Evolutionary conservation across 1,139 yeast genomes (phyloP), one percentile per base, ranked within the genome.

Genomic region (Taphrina communis): DNA sequence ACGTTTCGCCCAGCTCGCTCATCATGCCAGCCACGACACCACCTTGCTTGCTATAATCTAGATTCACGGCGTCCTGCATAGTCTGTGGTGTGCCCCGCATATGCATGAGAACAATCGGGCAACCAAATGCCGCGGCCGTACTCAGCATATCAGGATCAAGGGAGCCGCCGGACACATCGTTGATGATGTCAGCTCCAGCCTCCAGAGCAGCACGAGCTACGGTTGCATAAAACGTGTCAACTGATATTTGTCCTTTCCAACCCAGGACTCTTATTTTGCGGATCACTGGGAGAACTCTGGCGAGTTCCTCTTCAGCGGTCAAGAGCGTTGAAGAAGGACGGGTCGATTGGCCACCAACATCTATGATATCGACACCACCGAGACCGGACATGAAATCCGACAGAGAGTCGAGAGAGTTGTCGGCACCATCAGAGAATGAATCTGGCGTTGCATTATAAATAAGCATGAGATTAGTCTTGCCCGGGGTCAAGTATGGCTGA

Each of bases 291-390:
- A 90, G 76, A 0, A 92, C 89, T 55, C 98, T 80, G 0, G 74
- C 73, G 46, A 88, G 73, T 72, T 87, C 92, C 58, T 81, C 83
- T 5, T 78, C 81, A 31, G 80, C 82, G 1, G 84, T 75, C 0
- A 89, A 88, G 69, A 85, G 90, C 0, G 74, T 75, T 1, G 95
- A 85, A 1, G 91, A 90, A 0, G 98, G 98, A 68, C 95, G 82
- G 0, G 98, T 93, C 0, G 97, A 90, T 70, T 91, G 91, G 0
- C 98, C 98, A 7, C 98, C 99, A 70, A 94, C 84, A 76, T 93
- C 99, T 46, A 94, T 82, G 51, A 95, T 89, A 39, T 82, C 82
- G 11, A 85, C 84, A 0, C 93, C 95, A 25, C 84, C 81, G n/a
- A 63, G 46, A 11, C 48, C 61, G 0, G 77, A 75, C 11, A 87